These are phyloP conservation scores for Penstemon davidsonii DNA, from an alignment of 257 asterid genomes.

Conservation along the genomic window DNA sequence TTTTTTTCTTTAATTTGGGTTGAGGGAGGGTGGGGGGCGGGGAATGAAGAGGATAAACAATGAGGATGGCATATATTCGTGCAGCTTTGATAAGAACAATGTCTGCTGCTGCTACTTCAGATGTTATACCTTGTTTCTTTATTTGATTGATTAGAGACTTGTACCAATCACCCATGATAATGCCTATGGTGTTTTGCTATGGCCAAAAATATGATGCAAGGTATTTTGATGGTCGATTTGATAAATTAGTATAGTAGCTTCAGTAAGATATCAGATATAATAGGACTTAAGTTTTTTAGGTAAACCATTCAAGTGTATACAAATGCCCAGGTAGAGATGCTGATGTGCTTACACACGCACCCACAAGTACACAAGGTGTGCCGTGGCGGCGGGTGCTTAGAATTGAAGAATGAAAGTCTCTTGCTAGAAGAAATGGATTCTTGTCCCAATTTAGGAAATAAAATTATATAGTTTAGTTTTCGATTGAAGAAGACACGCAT, in stretches of 20 bases:
- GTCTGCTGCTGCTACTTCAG: background rate
- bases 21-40: background rate
- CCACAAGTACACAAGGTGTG: too few species aligned
- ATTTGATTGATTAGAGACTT: background rate
- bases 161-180: background rate
- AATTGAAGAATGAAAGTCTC: too few species aligned
- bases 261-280: background rate
- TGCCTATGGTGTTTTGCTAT: background rate
- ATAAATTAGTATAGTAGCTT: background rate
- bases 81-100: background rate
- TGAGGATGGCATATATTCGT: background rate
- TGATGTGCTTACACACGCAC: too few species aligned
- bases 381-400: too few species aligned
- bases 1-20: too few species aligned
- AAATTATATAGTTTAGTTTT: too few species aligned
- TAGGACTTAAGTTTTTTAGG: background rate
- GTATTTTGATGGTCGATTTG: background rate
- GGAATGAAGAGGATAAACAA: too few species aligned
- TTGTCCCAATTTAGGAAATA: too few species aligned
- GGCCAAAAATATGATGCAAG: background rate
- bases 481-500: too few species aligned
- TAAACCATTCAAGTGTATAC: background rate
- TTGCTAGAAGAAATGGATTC: too few species aligned
- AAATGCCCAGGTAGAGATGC: too few species aligned
- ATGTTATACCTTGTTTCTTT: background rate